These are phyloP conservation scores for Aspergillus felis DNA, from an alignment of 2,329 filamentous ascomycete genomes.

Conservation along the genomic window DNA sequence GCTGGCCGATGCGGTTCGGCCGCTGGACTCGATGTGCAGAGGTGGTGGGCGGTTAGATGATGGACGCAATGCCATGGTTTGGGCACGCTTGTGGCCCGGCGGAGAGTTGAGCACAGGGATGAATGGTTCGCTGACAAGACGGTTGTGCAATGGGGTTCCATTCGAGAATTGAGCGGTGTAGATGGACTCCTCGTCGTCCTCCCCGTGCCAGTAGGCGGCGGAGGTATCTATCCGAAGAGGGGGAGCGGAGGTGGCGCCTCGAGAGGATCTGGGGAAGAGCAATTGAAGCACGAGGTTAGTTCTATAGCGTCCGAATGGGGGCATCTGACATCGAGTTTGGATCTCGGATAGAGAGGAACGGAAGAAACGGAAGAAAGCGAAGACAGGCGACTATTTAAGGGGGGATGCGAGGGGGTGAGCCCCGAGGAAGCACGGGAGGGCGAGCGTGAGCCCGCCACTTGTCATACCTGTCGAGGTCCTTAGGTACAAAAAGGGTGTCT, in stretches of 20 bases:
- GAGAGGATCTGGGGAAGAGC: slow-evolving; percentile 35
- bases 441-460: slow-evolving; percentile 6
- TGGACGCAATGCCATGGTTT: slow-evolving; percentile 45
- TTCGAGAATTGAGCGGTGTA: slow-evolving; percentile 30
- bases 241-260: slow-evolving; percentile 31
- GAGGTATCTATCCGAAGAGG: slow-evolving; percentile 32
- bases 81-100: slow-evolving; percentile 44
- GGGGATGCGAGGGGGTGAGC: not conserved
- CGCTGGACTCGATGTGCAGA: slow-evolving; percentile 41
- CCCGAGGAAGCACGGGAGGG: slow-evolving; percentile 2
- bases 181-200: slow-evolving; percentile 25
- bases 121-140: slow-evolving; percentile 43
- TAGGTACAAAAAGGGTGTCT: slow-evolving; percentile 28
- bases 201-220: slow-evolving; percentile 18
- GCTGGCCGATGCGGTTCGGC: slow-evolving; percentile 32
- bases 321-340: slow-evolving; percentile 3
- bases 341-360: slow-evolving; percentile 1
- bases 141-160: slow-evolving; percentile 37
- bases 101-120: slow-evolving; percentile 67
- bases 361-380: not conserved
- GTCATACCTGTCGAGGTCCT: slow-evolving; percentile 40
- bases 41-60: slow-evolving; percentile 39
- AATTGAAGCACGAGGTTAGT: slow-evolving; percentile 24
- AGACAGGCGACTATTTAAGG: slow-evolving; percentile 3
- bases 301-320: slow-evolving; percentile 15